Evolutionary conservation across 208 protist genomes (phyloP), one percentile per base, ranked within the genome.

Genomic region (Wallacemonas sp.): DNA sequence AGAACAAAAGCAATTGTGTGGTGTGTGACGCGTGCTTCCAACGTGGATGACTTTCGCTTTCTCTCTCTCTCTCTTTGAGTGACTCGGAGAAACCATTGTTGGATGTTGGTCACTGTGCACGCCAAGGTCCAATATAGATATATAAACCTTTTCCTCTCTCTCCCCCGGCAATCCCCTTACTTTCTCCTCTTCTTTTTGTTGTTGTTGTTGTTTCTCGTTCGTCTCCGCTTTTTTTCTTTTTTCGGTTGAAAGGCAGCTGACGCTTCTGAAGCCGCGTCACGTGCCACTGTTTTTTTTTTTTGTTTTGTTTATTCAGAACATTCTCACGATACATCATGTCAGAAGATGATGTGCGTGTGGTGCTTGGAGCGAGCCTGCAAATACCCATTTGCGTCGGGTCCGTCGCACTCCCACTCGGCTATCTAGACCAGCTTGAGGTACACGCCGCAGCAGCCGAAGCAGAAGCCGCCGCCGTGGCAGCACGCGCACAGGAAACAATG

Each of bases 331-430:
- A n/a, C n/a, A n/a, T n/a, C n/a, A n/a, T n/a, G n/a, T n/a, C n/a
- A n/a, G n/a, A 17, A 30, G 66, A 78, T 14, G 49, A 70, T 14
- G 6, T 62, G 42, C 44, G 56, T 41, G 84, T 95, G 2, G 42
- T 86, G 19, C 93, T 93, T 66, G 68, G 75, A 12, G 85, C 82
- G 0, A 63, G 78, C 21, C 21, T 88, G 21, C 71, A 91, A 31
- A 81, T 95, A 17, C 89, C 84, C 1, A 72, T 86, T 46, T 73
- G 72, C 44, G 67, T 85, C 38, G 82, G 82, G 31, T 81, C 76
- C 41, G 69, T 89, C 11, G 47, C 72, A 2, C 51, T 85, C 5
- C 82, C 82, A 6, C 49, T 89, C 11, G 0, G 12, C n/a, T 54
- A 71, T 51, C 1, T 58, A 34, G 9, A 1, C 59, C n/a, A 61